Base-by-base conservation (phyloP, 768 basidiomycete species). In the Suillus cothurnatus region DNA sequence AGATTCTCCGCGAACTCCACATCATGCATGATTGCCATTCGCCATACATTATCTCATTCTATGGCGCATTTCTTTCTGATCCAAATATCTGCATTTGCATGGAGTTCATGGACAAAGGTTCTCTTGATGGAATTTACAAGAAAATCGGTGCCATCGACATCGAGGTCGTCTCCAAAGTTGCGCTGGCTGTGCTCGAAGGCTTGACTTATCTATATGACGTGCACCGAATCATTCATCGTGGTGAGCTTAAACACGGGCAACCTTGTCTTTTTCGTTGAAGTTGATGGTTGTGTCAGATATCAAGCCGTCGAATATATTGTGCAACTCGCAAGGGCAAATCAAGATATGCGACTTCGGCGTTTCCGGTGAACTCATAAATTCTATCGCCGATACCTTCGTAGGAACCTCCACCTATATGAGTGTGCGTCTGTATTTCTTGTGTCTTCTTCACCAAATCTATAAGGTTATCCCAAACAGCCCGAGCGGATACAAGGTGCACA, bases 261-360 rank as follows among this genome's bases (percentile, higher is more conserved):
- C 39, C 36, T 58, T 65, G 12, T 28, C 45, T n/a, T 39, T 19
- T 31, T 28, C 11, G 45, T n/a, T 31, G 69, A 75, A 67, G 72
- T 70, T 72, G 59, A 63, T 21, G 49, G 26, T 52, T 56, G 55
- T 31, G 28, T 17, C 72, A 99, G 97, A 99, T 75, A 98, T 99
- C 85, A 99, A 99, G 78, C 97, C 97, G 34, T 97, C 95, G 15
- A 99, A 99, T 73, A 97, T 99, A 68, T 83, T 99, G 53, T 94
- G 85, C 80, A 99, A 98, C 74, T 97, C 97, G 8, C 82, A 84
- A 57, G 97, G 97, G 36, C 90, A 97, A 71, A 96, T 99, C 85
- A 99, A 99, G 81, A 96, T 99, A 62, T 98, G 97, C 73, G 97
- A 99, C 78, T 99, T 99, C 76, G 97, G 97, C 45, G 97, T 99